phyloP scores from a whole-genome alignment of 2,329 filamentous ascomycete species.

The Triangularia setosa region DNA sequence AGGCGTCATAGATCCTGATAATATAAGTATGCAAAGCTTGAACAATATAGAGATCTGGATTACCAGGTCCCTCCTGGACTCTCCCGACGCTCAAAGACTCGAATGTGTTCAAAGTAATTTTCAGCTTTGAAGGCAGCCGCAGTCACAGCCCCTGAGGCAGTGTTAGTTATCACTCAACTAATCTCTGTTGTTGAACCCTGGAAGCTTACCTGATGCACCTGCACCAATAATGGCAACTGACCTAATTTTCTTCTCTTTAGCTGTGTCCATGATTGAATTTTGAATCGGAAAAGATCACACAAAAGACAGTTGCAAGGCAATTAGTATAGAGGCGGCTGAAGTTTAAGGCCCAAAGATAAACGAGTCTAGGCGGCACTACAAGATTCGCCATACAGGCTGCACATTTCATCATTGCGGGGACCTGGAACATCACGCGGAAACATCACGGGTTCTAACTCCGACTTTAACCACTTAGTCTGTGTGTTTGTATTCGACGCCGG shows the following conservation, averaged over 20 bases:
- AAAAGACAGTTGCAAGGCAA: neutral
- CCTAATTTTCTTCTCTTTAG: conserved; percentile 27
- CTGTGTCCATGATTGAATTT: neutral
- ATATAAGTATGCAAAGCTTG: neutral
- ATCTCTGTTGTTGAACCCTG: conserved; percentile 9
- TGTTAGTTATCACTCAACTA: neutral
- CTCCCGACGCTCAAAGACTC: conserved; percentile 41
- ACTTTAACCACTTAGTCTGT: no score
- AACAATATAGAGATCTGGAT: neutral
- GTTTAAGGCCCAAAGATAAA: neutral
- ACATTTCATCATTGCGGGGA: conserved; percentile 15
- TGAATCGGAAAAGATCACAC: neutral
- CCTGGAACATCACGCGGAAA: neutral
- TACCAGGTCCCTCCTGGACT: conserved; percentile 45
- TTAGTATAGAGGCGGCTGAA: neutral
- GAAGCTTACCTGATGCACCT: conserved; percentile 39
- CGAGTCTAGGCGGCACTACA: neutral
- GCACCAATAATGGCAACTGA: conserved; percentile 43
- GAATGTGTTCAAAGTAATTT: conserved; percentile 40
- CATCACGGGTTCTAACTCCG: no score
- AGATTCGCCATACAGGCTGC: conserved; percentile 3
- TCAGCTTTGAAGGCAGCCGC: conserved; percentile 45
- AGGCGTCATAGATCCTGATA: conserved; percentile 49
- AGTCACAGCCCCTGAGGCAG: conserved; percentile 40
- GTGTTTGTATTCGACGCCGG: no score